Conservation (phyloP, 2,329 filamentous ascomycete genomes). For the Fusarium vanettenii region DNA sequence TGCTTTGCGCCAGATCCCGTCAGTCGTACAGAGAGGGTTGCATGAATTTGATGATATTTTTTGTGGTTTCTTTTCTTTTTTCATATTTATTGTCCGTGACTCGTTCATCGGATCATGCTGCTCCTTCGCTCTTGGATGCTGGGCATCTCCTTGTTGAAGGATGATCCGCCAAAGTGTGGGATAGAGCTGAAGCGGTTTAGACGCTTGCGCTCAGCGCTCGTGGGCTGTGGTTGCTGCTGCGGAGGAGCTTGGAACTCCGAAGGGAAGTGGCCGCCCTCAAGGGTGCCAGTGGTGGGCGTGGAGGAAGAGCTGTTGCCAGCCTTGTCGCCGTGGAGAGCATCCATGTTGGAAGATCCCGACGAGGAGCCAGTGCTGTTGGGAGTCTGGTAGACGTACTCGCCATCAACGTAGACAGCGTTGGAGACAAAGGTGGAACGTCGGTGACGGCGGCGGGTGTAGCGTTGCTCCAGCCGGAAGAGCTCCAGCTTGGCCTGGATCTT, state of each 20-base stretch:
- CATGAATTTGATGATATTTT: conserved; percentile 9
- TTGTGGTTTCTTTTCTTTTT: conserved; percentile 23
- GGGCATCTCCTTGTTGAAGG: conserved; percentile 50
- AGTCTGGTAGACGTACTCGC: conserved; percentile 88
- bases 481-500: conserved; percentile 79
- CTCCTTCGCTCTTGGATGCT: conserved; percentile 55
- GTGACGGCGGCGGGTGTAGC: conserved; percentile 88
- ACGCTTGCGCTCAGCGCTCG: conserved; percentile 57
- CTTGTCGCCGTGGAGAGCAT: conserved; percentile 52
- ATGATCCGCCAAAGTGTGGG: conserved; percentile 61
- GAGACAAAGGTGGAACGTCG: conserved; percentile 91
- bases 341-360: conserved; percentile 54
- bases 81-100: conserved; percentile 17
- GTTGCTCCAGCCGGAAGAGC: conserved; percentile 93
- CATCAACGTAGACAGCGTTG: conserved; percentile 92
- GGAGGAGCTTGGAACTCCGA: conserved; percentile 26
- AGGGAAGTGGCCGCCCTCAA: conserved; percentile 37
- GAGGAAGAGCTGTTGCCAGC: conserved; percentile 36
- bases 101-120: conserved; percentile 52
- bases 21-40: conserved; percentile 38
- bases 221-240: conserved; percentile 24
- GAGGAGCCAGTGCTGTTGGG: conserved; percentile 70
- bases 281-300: conserved; percentile 41
- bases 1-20: conserved; percentile 36
- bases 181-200: conserved; percentile 68